phyloP scores from a whole-genome alignment of 805 yeast genomes.

The Sungouiozyma ichnusensis region DNA sequence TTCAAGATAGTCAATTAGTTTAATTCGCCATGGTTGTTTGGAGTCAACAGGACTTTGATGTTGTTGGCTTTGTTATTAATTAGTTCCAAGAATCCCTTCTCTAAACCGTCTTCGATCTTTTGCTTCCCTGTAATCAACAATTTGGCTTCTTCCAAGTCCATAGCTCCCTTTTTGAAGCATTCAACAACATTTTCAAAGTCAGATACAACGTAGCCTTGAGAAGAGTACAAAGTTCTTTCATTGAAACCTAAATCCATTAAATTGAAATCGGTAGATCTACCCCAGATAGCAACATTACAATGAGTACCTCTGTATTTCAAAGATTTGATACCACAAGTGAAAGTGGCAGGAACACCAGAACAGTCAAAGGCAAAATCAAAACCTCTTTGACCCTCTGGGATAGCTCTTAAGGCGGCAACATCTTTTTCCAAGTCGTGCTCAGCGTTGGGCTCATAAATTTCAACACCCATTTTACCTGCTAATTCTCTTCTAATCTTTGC shows the following conservation, averaged over 20 bases:
- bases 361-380: constrained; percentile 45
- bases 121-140: constrained; percentile 45
- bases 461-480: constrained; percentile 39
- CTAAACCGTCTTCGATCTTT: constrained; percentile 39
- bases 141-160: constrained; percentile 35
- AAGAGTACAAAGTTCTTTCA: constrained; percentile 48
- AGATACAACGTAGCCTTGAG: constrained; percentile 47
- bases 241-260: constrained; percentile 48
- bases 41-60: constrained; percentile 44
- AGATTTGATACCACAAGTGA: constrained; percentile 40
- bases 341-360: constrained; percentile 42
- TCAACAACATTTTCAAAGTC: constrained; percentile 49
- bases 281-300: constrained; percentile 62
- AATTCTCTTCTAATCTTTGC: constrained; percentile 39
- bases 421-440: constrained; percentile 24
- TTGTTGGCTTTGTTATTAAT: constrained; percentile 43
- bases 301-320: constrained; percentile 44
- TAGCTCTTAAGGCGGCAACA: constrained; percentile 32
- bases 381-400: constrained; percentile 35
- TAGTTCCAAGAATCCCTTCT: constrained; percentile 43
- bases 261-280: constrained; percentile 37
- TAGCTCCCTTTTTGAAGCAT: constrained; percentile 39
- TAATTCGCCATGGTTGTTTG: constrained; percentile 33
- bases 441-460: constrained; percentile 39
- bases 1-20: neutral